Conservation (phyloP, 179 eudicot species). For the Camellia oleifera region DNA sequence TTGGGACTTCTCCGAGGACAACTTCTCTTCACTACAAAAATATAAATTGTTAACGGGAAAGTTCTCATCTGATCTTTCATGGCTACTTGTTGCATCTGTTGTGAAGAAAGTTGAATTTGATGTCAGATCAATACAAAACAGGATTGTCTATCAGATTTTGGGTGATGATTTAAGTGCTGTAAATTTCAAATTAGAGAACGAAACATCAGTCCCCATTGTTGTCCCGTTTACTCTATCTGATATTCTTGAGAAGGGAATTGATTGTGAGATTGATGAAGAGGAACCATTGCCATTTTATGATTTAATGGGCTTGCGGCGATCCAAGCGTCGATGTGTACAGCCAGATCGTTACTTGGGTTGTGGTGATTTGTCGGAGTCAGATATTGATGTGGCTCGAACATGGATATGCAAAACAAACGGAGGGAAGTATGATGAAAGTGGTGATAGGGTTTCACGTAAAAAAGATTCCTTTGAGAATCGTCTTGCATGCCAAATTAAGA, state of each 20-base stretch:
- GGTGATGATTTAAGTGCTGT: constrained; percentile 48
- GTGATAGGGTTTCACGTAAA: not conserved
- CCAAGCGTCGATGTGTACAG: constrained; percentile 69
- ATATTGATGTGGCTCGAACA: constrained; percentile 49
- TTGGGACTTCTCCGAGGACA: constrained; percentile 70
- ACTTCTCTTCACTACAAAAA: constrained; percentile 47
- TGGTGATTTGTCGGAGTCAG: constrained; percentile 54
- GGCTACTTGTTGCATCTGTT: constrained; percentile 75
- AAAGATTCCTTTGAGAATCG: not conserved
- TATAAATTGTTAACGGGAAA: constrained; percentile 55
- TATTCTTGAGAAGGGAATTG: constrained; percentile 14
- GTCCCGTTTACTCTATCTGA: constrained; percentile 37
- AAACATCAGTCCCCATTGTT: constrained; percentile 37
- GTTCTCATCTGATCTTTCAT: constrained; percentile 70
- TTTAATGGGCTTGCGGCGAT: constrained; percentile 57
- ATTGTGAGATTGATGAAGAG: constrained; percentile 20
- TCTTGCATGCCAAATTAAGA: not conserved
- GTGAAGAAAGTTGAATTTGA: constrained; percentile 58
- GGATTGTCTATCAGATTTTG: constrained; percentile 61
- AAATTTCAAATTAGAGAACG: constrained; percentile 62
- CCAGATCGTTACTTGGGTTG: constrained; percentile 82
- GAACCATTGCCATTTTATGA: constrained; percentile 28
- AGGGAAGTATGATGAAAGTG: constrained; percentile 41
- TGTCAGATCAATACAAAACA: constrained; percentile 50
- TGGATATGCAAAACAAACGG: constrained; percentile 50